Base-by-base conservation (phyloP, 2,329 filamentous ascomycete genomes). In the Sphaerostilbella broomeana region DNA sequence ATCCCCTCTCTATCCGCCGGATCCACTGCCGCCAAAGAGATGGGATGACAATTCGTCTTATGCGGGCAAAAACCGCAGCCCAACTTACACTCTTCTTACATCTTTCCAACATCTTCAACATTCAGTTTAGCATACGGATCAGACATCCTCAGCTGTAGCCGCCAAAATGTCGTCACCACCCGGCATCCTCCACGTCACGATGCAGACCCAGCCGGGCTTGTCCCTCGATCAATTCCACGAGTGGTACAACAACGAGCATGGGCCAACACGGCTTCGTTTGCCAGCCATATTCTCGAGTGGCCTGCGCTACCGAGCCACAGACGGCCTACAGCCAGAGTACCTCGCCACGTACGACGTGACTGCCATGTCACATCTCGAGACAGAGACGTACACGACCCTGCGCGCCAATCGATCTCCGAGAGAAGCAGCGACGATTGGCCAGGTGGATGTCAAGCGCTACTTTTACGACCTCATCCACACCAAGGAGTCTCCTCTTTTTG, bases 211-310 rank as follows among this genome's bases (percentile, higher is more conserved):
- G 59, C 69, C 75, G 42, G 73, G 72, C 49, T 71, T 87, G 51
- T 69, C 80, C 40, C 62, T 73, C 33, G 69, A 76, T 46, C 78
- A 85, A 54, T 94, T 94, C 64, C 84, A 94, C 62, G 86, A 94
- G 59, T 90, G 86, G 85, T 94, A 94, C 69, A 89, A 94, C 67
- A 92, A 88, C 61, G 87, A 94, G 66, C 87, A 94, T 64, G 87
- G 87, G 38, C 87, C 87, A 13, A 77, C 80, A 12, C 82, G 87
- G 33, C 74, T 94, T 6, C 81, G 86, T 34, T 66, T 94, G 11
- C 77, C 84, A 4, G 79, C 83, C 52, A 79, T 89, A 56, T 78
- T 79, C 56, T 58, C 65, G 50, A 92, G 86, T 59, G 87, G 87
- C 43, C 81, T 92, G 51, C 81, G 87, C 29, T 94, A 88, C 64